phyloP scores from a whole-genome alignment of 2,329 filamentous ascomycete genomes.

The Aspergillus spinulosporus region DNA sequence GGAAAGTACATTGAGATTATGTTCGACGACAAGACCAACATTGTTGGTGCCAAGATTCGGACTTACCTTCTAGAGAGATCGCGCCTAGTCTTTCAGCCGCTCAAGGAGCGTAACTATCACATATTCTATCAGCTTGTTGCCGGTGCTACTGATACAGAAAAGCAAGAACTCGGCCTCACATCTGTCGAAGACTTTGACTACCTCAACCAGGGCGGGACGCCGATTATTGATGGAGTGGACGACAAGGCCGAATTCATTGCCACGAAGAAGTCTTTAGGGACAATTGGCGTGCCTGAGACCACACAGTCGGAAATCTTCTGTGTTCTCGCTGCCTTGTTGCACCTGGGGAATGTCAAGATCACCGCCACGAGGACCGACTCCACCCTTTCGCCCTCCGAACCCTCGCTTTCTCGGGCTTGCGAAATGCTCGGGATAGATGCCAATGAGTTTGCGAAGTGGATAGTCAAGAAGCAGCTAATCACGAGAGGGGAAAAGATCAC shows the following conservation, averaged over 20 bases:
- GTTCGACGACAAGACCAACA: slow-evolving; percentile 93
- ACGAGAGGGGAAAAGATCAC: slow-evolving; percentile 97
- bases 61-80: slow-evolving; percentile 95
- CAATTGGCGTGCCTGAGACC: slow-evolving; percentile 74
- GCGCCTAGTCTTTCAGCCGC: slow-evolving; percentile 90
- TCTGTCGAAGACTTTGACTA: slow-evolving; percentile 92
- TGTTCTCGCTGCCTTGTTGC: slow-evolving; percentile 83
- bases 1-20: slow-evolving; percentile 99
- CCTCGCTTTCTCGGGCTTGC: slow-evolving; percentile 78
- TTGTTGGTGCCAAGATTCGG: slow-evolving; percentile 95
- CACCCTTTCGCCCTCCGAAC: slow-evolving; percentile 75
- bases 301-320: slow-evolving; percentile 87
- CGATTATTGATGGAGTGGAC: slow-evolving; percentile 89
- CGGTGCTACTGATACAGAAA: slow-evolving; percentile 81
- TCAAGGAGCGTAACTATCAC: slow-evolving; percentile 98
- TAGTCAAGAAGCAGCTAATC: slow-evolving; percentile 96
- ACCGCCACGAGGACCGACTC: slow-evolving; percentile 86
- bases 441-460: slow-evolving; percentile 91
- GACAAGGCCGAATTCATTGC: slow-evolving; percentile 92
- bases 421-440: slow-evolving; percentile 83
- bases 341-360: slow-evolving; percentile 96
- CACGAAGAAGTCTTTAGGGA: slow-evolving; percentile 80
- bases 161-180: slow-evolving; percentile 73
- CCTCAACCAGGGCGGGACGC: slow-evolving; percentile 89
- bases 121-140: slow-evolving; percentile 98